Base-by-base conservation (phyloP, 495 filamentous ascomycete genomes). In the Aspergillus heteromorphus region DNA sequence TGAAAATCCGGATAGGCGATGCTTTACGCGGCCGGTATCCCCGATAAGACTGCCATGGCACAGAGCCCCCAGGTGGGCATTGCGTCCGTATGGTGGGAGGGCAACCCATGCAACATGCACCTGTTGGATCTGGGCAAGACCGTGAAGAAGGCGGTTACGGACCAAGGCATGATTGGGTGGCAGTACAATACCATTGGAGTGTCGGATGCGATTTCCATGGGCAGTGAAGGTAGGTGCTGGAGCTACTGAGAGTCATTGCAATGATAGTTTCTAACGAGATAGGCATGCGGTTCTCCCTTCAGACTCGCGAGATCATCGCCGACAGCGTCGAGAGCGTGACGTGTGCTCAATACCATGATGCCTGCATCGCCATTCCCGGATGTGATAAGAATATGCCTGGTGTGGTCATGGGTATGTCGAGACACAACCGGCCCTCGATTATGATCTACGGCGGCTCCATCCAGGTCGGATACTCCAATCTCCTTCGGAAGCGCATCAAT, bases 331-430 rank as follows among this genome's bases (percentile, higher is more conserved):
- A 98, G 69, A 91, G 89, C 1, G 88, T 95, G 4, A 95, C 91
- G 1, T 93, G 88, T 61, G 87, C 87, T 6, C 86, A 89, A 67
- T 86, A 83, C 49, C 91, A 98, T 67, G 93, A 98, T 60, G 93
- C 93, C 51, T 95, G 91, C 65, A 92, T 98, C 61, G 83, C 89
- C 20, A 92, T 98, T 57, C 91, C 93, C 1, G 93, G 93, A 9
- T 98, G 93, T 65, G 93, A 98, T 70, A 98, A 98, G 78, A 98
- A 98, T 62, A 98, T 98, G 93, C 93, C 93, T 1, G 93, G 93
- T 55, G 79, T 77, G 31, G 72, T 89, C n/a, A 88, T 89, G 84
- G 86, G 81, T 41, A 87, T 89, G 69, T 90, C 91, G 11, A 82
- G 93, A 38, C 91, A 96, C 70, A 97, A 98, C 73, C 83, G 92